phyloP scores from a whole-genome alignment of 331 rosid species.

The Phaseolus coccineus region DNA sequence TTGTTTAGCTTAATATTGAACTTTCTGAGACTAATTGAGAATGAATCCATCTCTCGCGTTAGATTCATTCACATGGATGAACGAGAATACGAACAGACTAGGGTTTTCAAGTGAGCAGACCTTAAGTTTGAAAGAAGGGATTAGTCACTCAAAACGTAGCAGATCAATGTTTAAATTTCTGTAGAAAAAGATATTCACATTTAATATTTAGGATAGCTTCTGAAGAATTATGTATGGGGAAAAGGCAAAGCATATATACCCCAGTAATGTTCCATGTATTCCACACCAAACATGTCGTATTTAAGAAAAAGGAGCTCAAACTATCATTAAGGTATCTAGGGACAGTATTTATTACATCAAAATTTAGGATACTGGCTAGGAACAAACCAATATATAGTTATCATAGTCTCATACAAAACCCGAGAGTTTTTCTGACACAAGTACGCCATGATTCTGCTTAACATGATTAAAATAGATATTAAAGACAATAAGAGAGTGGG shows the following conservation, averaged over 20 bases:
- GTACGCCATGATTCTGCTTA: constrained; percentile 47
- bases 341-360: constrained; percentile 36
- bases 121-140: neutral
- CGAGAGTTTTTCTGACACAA: constrained; percentile 39
- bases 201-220: too few species aligned
- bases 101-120: neutral
- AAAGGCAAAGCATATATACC: neutral
- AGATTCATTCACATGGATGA: neutral
- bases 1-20: neutral
- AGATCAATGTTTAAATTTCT: too few species aligned
- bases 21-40: neutral
- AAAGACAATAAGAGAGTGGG: constrained; percentile 42
- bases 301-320: constrained; percentile 25
- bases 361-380: constrained; percentile 38
- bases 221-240: neutral
- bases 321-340: constrained; percentile 20
- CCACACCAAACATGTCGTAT: constrained; percentile 1
- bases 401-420: constrained; percentile 35
- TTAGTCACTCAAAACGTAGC: neutral
- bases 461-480: constrained; percentile 47
- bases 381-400: constrained; percentile 33
- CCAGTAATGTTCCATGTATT: constrained; percentile 15
- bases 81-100: neutral
- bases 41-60: neutral
- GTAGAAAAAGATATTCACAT: neutral